Percentiles rank a stretch among this genome's conserved stretches.
phyloP scores from a whole-genome alignment of 2,329 filamentous ascomycete genomes.

The Xenoacremonium recifei region DNA sequence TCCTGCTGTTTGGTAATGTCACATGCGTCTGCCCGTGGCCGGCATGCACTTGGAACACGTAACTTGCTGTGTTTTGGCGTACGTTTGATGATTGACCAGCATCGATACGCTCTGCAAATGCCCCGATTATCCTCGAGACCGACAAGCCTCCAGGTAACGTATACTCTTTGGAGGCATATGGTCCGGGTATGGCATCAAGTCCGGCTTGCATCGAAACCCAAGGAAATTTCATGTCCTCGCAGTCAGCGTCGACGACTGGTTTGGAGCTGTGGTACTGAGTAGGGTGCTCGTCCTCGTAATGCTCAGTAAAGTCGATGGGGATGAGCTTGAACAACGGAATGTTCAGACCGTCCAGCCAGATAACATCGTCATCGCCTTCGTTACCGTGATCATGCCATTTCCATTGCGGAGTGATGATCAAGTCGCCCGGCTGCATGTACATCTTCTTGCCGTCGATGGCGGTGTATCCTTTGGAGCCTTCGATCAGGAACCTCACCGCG shows the following conservation, averaged over 20 bases:
- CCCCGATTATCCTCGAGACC: conserved; percentile 47
- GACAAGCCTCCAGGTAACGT: conserved; percentile 25
- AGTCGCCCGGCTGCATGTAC: conserved; percentile 49
- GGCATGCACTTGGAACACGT: no score
- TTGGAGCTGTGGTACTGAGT: conserved; percentile 6
- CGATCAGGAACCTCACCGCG: conserved; percentile 57
- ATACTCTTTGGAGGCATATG: conserved; percentile 36
- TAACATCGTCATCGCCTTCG: conserved; percentile 51
- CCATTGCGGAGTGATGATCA: conserved; percentile 58
- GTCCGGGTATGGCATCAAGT: conserved; percentile 33
- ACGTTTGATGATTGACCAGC: no score
- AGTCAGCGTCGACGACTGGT: conserved; percentile 33
- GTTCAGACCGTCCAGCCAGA: conserved; percentile 59
- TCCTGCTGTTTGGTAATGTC: no score
- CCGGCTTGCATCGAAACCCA: conserved; percentile 41
- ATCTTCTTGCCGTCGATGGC: conserved; percentile 55
- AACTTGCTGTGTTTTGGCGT: no score
- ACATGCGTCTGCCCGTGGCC: no score
- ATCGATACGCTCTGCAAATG: conserved; percentile 46
- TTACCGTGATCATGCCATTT: conserved; percentile 62
- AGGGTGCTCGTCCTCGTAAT: conserved; percentile 32
- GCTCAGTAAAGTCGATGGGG: conserved; percentile 54
- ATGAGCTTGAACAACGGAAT: conserved; percentile 50
- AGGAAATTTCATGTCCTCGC: conserved; percentile 41
- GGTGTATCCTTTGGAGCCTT: conserved; percentile 56